Percentiles rank a stretch among this genome's conserved stretches.
phyloP scores from a whole-genome alignment of 306 rosid genomes.

The Gleditsia sinensis region DNA sequence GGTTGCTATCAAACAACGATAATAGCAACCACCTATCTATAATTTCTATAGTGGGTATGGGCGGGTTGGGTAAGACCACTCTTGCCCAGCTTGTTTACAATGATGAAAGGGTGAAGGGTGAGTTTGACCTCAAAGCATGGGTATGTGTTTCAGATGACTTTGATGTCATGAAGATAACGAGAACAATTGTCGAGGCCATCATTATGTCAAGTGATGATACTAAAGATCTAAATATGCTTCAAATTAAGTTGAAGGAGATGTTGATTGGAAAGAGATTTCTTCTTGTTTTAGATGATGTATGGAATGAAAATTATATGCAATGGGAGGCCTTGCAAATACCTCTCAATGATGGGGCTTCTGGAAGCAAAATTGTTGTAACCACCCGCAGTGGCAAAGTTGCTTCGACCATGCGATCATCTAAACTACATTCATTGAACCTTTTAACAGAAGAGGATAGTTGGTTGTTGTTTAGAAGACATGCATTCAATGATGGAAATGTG shows the following conservation, averaged over 20 bases:
- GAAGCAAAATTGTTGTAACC: slow-evolving; percentile 38
- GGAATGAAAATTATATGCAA: slow-evolving; percentile 21
- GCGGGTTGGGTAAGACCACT: slow-evolving; percentile 21
- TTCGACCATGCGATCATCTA: not conserved
- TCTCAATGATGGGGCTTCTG: slow-evolving; percentile 18
- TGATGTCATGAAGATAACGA: not conserved
- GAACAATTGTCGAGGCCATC: slow-evolving; percentile 13
- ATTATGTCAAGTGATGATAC: not conserved
- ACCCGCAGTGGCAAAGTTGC: slow-evolving; percentile 34
- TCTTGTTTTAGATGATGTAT: slow-evolving; percentile 39
- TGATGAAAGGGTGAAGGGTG: not conserved
- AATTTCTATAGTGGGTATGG: slow-evolving; percentile 17
- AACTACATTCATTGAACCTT: not conserved
- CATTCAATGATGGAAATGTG: not conserved
- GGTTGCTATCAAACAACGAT: not conserved
- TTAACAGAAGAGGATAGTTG: slow-evolving; percentile 27
- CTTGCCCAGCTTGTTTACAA: slow-evolving; percentile 11
- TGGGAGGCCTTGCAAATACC: slow-evolving; percentile 27
- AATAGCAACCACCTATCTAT: not conserved
- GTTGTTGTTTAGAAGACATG: slow-evolving; percentile 22
- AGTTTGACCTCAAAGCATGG: slow-evolving; percentile 11
- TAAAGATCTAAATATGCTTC: slow-evolving; percentile 2
- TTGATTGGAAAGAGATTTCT: slow-evolving; percentile 15
- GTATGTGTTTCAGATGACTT: slow-evolving; percentile 20
- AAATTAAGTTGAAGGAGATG: not conserved